Evolutionary conservation across 768 basidiomycete species (phyloP), one percentile per base, ranked within the genome.

Genomic region (Macrolepiota albuminosa): DNA sequence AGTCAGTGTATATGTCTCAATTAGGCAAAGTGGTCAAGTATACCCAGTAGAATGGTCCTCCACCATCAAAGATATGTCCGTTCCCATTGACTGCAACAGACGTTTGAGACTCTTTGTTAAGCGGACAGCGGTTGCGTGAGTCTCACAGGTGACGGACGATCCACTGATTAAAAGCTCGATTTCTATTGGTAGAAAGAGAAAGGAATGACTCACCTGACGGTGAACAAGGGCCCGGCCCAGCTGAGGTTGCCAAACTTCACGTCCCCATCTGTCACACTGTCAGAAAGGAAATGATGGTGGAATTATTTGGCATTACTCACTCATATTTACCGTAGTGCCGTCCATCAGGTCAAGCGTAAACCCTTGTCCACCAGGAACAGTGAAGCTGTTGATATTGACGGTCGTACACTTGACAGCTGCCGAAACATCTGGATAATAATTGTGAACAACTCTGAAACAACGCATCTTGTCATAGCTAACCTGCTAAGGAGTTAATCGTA

Each of bases 311-410:
- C 33, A 52, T 33, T 21, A 71, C 82, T 66, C 63, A 85, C 85
- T 69, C 70, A 88, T 70, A 52, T 81, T 86, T 60, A 88, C 86
- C 4, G 77, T 84, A 2, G 84, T 80, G 6, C 81, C 81, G 29
- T 69, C 64, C 43, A 73, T 59, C 37, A 87, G 73, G 21, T 69
- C 63, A 34, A 88, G 75, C 16, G 71, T 74, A 65, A 87, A 76
- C 0, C 75, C 78, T 69, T 79, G 53, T 14, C 83, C 84, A 37
- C 76, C 80, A 13, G 84, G 81, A 39, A 86, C 85, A 8, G 80
- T 83, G 69, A 86, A 85, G 10, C 71, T 61, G 45, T 82, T 75
- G 66, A 87, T 79, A 63, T 81, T 81, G 56, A 88, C 80, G 4
- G 81, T 84, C 2, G 76, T 81, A 68, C 87, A 88, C 62, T 74